phyloP scores from a whole-genome alignment of 1,284 basidiomycete species.

The Neonothopanus nambi region DNA sequence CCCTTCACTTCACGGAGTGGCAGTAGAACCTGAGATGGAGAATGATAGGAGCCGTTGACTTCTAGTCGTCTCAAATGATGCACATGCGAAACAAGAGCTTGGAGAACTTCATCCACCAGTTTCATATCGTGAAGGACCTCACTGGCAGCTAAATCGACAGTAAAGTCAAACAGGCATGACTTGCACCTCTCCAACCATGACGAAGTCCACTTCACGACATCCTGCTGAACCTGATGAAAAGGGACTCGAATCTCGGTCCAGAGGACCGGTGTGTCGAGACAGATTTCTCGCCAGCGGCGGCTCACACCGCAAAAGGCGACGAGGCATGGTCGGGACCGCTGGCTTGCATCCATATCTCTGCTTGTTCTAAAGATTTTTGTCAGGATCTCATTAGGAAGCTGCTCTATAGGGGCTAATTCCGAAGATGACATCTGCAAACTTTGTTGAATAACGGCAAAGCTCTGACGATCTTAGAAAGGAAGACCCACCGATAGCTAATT shows the following conservation, averaged over 20 bases:
- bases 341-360: neutral
- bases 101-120: neutral
- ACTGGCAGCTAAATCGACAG: neutral
- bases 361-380: constrained; percentile 5
- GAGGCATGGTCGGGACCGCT: neutral
- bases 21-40: neutral
- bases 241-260: constrained; percentile 13
- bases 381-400: constrained; percentile 3
- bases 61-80: neutral
- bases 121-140: neutral
- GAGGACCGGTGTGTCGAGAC: constrained; percentile 9
- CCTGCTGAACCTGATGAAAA: neutral
- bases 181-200: constrained; percentile 6
- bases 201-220: neutral
- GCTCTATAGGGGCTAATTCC: neutral
- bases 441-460: too few species aligned
- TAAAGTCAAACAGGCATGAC: constrained; percentile 1
- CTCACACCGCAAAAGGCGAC: constrained; percentile 5
- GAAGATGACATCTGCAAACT: too few species aligned
- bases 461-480: too few species aligned
- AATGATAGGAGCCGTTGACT: neutral
- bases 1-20: neutral
- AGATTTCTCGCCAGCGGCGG: constrained; percentile 14
- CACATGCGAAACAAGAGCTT: neutral
- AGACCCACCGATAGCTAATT: too few species aligned